These are phyloP conservation scores for Dictyostelium capitatum DNA, from an alignment of 78 protist genomes.

Conservation along the genomic window DNA sequence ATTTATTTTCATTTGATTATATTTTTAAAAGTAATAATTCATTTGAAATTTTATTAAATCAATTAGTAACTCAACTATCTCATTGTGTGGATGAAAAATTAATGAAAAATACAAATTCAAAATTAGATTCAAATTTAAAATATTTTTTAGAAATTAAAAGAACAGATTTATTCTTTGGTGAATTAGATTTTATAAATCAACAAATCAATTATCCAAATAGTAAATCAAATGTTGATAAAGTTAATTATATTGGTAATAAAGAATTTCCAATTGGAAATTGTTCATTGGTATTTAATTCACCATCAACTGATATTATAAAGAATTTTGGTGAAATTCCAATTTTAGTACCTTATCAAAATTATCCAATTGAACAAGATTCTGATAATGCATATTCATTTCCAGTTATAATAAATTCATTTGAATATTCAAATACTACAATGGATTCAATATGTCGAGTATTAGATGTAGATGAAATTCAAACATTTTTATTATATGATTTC, in stretches of 20 bases:
- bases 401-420: not conserved
- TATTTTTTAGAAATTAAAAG: conserved; percentile 5
- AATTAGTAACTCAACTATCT: not conserved
- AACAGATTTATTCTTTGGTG: not conserved
- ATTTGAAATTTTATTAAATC: not conserved
- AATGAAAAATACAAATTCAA: not conserved
- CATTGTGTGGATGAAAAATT: not conserved
- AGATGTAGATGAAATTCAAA: not conserved
- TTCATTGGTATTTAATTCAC: too few species aligned
- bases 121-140: not conserved
- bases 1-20: not conserved
- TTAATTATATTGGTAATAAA: too few species aligned
- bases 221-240: too few species aligned
- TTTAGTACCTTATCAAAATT: too few species aligned
- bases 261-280: too few species aligned
- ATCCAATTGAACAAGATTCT: too few species aligned
- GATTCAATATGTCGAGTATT: not conserved
- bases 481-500: not conserved
- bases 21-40: not conserved
- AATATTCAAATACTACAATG: not conserved
- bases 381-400: not conserved
- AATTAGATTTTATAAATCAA: too few species aligned
- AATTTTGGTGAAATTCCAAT: too few species aligned
- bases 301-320: too few species aligned
- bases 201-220: too few species aligned